Evolutionary conservation across 1,284 basidiomycete genomes (phyloP), one percentile per base, ranked within the genome.

Genomic region (Pulchroboletus neoregius): DNA sequence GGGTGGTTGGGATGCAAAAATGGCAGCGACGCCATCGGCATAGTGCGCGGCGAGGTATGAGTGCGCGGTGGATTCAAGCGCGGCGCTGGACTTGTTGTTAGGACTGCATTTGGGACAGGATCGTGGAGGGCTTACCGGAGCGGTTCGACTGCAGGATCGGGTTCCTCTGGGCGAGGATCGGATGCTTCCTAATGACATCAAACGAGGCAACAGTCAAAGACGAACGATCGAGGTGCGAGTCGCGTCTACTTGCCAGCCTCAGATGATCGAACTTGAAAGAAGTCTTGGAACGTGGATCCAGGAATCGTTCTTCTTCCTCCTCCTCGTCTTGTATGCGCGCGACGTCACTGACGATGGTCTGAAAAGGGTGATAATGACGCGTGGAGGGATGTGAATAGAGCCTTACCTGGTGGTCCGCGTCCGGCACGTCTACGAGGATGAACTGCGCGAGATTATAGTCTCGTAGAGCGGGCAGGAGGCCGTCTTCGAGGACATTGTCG

Each of bases 401-500:
- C 70, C 41, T 63, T 65, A 87, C 88, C 71, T 87, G 85, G 65
- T 90, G 80, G 45, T 76, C 71, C 33, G 76, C 71, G n/a, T 75
- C 82, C 4, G 86, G 86, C 3, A 89, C 79, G 49, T 91, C 87
- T n/a, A 87, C 87, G 9, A 54, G 36, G 33, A 83, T 86, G 61
- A 94, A 88, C 62, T 96, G 93, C 30, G 80, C 76, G 48, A 90
- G 71, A 62, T 95, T 94, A 69, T 95, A 94, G 54, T 89, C 78
- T 45, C 78, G 72, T 48, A 95, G 68, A 3, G 89, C 84, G 2
- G 90, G 86, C 2, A 82, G 72, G 34, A 94, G 78, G 46, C 86
- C 85, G 8, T 75, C 73, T 63, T 94, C 86, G 40, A 96, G 77
- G 15, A 78, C 74, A 12, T 84, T 81, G 62, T 96, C 91, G 68